A percentile compares a stretch with the other conserved stretches of the same genome.
Conservation (phyloP, 106 monocot species). For the Hemerocallis citrina region DNA sequence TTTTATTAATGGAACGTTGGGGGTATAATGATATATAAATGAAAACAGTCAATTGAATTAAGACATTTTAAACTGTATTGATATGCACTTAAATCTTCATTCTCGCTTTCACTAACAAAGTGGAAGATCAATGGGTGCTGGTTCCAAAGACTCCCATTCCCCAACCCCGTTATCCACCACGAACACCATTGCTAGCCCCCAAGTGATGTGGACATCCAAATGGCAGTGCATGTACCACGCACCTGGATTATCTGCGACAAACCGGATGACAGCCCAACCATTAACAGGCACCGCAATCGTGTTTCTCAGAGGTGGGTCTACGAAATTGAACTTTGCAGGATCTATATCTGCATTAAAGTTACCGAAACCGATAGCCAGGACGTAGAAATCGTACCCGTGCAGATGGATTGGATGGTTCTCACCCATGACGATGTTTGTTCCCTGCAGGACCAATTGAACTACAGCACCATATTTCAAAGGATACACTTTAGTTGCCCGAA, state of each 20-base stretch:
- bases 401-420: constrained; percentile 75
- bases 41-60: too few species aligned
- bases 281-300: constrained; percentile 57
- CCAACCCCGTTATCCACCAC: constrained; percentile 68
- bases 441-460: constrained; percentile 61
- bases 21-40: too few species aligned
- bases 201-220: constrained; percentile 47
- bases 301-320: constrained; percentile 55
- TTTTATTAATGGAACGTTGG: too few species aligned
- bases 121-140: constrained; percentile 64
- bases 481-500: constrained; percentile 32
- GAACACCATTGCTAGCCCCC: constrained; percentile 64
- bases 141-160: constrained; percentile 24
- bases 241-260: constrained; percentile 59
- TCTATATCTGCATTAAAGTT: constrained; percentile 41
- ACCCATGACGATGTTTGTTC: constrained; percentile 37
- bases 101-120: constrained; percentile 12
- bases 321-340: constrained; percentile 42
- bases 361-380: constrained; percentile 44
- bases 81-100: too few species aligned
- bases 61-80: too few species aligned
- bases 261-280: constrained; percentile 68
- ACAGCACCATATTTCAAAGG: constrained; percentile 32
- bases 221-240: constrained; percentile 78
- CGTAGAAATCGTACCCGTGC: constrained; percentile 63